Evolutionary conservation across 2,329 filamentous ascomycete genomes (phyloP), one percentile per base, ranked within the genome.

Genomic region (Alternaria sp.): DNA sequence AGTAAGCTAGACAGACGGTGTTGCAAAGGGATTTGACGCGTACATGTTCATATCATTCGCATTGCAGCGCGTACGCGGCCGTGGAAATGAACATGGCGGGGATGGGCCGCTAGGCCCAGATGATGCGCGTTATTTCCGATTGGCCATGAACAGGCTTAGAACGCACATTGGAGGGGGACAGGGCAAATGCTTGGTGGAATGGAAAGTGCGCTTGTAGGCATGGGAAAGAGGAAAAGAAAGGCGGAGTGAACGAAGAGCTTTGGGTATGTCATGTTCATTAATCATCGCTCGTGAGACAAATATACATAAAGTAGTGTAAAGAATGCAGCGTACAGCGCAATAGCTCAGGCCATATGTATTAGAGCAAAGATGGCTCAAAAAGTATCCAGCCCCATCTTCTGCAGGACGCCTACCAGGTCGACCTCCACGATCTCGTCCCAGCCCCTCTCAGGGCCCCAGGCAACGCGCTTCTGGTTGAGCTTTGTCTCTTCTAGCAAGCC

Each of bases 391-490:
- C 71, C 69, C 65, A 75, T 64, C 51, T 70, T 74, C 58, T 71
- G 59, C 55, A 77, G 18, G 30, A 74, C 69, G 9, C 63, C 57
- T 2, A 59, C 74, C 32, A 77, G 20, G 56, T 74, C 71, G 16
- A 70, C 67, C 11, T 77, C 76, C 2, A 74, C 72, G 9, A 75
- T 69, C 54, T 71, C 69, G 7, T 82, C 82, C 90, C 90, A 92
- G 3, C 88, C 88, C 60, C 89, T 82, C 68, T 88, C 83, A 0
- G 88, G 86, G 0, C 91, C 91, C 89, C 90, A 94, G 18, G 80
- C 80, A n/a, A 93, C 82, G 41, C 77, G 78, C 64, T 85, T 84
- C 25, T 84, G 78, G 18, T 83, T 81, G 8, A 81, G 76, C 10
- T 77, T 80, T 1, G 84, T 83, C 4, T 85, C 82, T 1, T 85